These are phyloP conservation scores for Silene conica DNA, from an alignment of 148 eudicot species.

Conservation along the genomic window DNA sequence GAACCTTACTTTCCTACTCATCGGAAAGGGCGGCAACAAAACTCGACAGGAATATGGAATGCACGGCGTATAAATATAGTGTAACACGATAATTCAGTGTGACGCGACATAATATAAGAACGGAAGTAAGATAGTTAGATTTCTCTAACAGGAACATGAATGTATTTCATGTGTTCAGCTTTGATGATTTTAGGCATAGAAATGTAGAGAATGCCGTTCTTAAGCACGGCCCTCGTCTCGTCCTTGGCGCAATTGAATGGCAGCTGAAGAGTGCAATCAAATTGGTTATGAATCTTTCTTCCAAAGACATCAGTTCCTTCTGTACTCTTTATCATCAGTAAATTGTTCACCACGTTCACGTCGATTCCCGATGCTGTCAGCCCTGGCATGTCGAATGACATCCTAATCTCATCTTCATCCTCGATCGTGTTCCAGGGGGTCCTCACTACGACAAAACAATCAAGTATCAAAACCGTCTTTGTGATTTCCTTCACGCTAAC, in stretches of 20 bases:
- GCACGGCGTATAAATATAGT: not conserved
- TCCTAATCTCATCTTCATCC: conserved; percentile 14
- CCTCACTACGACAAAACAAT: conserved; percentile 7
- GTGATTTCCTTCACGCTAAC: too few relatives aligned
- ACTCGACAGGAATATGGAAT: too few relatives aligned
- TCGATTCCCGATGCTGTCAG: conserved; percentile 15
- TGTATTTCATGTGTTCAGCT: not conserved
- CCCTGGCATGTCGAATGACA: conserved; percentile 28
- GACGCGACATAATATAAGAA: not conserved
- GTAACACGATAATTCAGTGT: not conserved
- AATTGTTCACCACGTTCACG: conserved; percentile 21
- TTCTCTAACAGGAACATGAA: conserved; percentile 18
- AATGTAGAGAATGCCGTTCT: conserved; percentile 24
- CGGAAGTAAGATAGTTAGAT: not conserved
- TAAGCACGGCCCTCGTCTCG: conserved; percentile 11
- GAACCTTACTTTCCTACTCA: not conserved
- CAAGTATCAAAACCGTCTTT: too few relatives aligned
- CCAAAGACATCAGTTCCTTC: conserved; percentile 16
- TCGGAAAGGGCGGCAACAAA: not conserved
- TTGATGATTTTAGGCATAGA: conserved; percentile 19
- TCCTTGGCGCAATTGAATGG: conserved; percentile 21
- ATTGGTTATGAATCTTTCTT: conserved; percentile 25
- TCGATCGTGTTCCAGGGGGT: conserved; percentile 20
- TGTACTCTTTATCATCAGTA: conserved; percentile 20
- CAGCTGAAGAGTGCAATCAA: conserved; percentile 16